Percentiles rank a stretch among this genome's conserved stretches.
These are phyloP conservation scores for Capsicum pubescens DNA, from an alignment of 257 asterid species.

Conservation along the genomic window DNA sequence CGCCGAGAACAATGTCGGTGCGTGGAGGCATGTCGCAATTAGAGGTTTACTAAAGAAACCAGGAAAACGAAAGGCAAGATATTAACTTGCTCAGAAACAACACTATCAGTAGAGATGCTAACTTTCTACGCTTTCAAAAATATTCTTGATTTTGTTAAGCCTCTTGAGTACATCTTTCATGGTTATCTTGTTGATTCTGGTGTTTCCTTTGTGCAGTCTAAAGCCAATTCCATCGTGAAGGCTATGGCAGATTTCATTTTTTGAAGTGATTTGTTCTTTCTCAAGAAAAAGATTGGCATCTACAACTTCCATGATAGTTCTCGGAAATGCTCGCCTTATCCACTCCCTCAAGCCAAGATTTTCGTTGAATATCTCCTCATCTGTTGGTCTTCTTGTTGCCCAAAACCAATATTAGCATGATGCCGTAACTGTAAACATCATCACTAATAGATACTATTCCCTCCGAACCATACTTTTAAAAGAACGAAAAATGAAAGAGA, in stretches of 20 bases:
- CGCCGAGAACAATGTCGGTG: too few species aligned
- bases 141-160: background rate
- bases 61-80: background rate
- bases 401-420: constrained; percentile 42
- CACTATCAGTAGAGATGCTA: background rate
- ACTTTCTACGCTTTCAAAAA: background rate
- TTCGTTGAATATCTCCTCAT: background rate
- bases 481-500: background rate
- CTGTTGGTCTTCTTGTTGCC: constrained; percentile 17
- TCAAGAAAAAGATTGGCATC: background rate
- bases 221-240: too few species aligned
- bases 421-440: constrained; percentile 45
- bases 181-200: background rate
- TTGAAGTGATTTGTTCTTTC: background rate
- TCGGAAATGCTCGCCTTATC: background rate
- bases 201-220: background rate
- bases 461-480: background rate
- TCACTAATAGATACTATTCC: constrained; percentile 41
- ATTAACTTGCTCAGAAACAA: background rate
- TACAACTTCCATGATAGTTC: background rate
- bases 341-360: background rate
- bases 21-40: too few species aligned
- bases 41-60: background rate
- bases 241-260: background rate
- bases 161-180: background rate